Percentiles rank a stretch among this genome's conserved stretches.
Conservation (phyloP, 2,329 filamentous ascomycete genomes). For the Hymenoscyphus infarciens region DNA sequence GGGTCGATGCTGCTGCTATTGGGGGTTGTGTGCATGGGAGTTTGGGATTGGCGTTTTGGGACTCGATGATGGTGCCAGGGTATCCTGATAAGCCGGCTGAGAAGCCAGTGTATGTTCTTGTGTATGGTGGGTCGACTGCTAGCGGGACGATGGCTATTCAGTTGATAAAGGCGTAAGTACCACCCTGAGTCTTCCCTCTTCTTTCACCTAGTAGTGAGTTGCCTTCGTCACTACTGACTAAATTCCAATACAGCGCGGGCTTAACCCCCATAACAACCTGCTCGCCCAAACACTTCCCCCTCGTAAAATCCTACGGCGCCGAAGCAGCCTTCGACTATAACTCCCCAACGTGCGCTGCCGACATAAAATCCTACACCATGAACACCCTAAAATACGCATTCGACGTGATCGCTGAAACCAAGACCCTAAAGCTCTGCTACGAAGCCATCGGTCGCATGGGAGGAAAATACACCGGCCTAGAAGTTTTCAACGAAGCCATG, state of each 20-base stretch:
- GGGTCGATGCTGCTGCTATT: slow-evolving; percentile 35
- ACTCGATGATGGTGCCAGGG: slow-evolving; percentile 23
- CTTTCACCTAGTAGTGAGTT: not conserved
- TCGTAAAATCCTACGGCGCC: slow-evolving; percentile 4
- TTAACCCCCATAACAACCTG: slow-evolving; percentile 1
- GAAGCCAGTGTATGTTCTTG: slow-evolving; percentile 34
- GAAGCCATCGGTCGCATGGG: slow-evolving; percentile 35
- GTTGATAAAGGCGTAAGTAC: slow-evolving; percentile 38
- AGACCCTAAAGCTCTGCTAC: slow-evolving; percentile 37
- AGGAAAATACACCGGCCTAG: slow-evolving; percentile 23
- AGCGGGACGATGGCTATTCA: slow-evolving; percentile 44
- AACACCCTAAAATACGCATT: not conserved
- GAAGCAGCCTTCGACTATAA: not conserved
- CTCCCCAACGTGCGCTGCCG: not conserved
- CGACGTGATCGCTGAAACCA: not conserved
- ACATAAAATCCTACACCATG: not conserved
- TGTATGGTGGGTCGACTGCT: slow-evolving; percentile 43
- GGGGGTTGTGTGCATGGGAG: slow-evolving; percentile 14
- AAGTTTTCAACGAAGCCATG: slow-evolving; percentile 3
- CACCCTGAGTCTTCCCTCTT: not conserved
- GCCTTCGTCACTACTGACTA: not conserved
- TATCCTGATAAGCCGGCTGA: slow-evolving; percentile 37
- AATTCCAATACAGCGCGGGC: not conserved
- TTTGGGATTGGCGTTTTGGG: slow-evolving; percentile 25
- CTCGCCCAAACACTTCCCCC: slow-evolving; percentile 2